A percentile compares a stretch with the other conserved stretches of the same genome.
These are phyloP conservation scores for Phytomonas francai DNA, from an alignment of 208 protist genomes.

Conservation along the genomic window DNA sequence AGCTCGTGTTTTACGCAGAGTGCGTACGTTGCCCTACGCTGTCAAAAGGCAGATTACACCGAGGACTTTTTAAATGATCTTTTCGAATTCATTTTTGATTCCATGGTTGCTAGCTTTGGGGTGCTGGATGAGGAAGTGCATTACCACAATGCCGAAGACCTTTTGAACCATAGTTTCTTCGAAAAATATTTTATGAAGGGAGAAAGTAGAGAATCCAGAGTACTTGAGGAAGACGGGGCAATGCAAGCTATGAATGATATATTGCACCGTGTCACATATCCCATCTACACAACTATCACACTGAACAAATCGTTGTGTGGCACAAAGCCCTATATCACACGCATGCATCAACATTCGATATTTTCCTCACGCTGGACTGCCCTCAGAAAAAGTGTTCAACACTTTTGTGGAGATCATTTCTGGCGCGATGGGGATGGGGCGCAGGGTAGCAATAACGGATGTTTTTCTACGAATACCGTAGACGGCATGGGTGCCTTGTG, in stretches of 20 bases:
- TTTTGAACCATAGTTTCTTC: constrained; percentile 23
- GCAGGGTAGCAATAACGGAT: neutral
- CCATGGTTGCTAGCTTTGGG: constrained; percentile 17
- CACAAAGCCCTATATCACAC: neutral
- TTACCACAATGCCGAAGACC: constrained; percentile 19
- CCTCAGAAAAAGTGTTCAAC: neutral
- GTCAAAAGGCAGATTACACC: constrained; percentile 9
- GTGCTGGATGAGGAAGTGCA: constrained; percentile 13
- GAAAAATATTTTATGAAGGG: neutral
- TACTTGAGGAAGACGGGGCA: neutral
- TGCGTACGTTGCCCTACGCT: constrained; percentile 9
- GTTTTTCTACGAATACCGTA: neutral
- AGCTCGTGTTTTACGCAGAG: neutral
- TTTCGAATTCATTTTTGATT: constrained; percentile 34
- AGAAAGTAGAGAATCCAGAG: neutral
- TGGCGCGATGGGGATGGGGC: neutral
- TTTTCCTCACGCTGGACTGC: neutral
- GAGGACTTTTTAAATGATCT: constrained; percentile 17
- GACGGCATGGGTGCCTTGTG: neutral
- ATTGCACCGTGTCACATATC: neutral
- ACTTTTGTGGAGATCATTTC: neutral
- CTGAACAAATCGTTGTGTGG: neutral
- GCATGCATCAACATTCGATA: neutral
- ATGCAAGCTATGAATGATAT: neutral
- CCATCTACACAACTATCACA: neutral